phyloP scores from a whole-genome alignment of 2,329 filamentous ascomycete species.

The Alternaria arborescens region DNA sequence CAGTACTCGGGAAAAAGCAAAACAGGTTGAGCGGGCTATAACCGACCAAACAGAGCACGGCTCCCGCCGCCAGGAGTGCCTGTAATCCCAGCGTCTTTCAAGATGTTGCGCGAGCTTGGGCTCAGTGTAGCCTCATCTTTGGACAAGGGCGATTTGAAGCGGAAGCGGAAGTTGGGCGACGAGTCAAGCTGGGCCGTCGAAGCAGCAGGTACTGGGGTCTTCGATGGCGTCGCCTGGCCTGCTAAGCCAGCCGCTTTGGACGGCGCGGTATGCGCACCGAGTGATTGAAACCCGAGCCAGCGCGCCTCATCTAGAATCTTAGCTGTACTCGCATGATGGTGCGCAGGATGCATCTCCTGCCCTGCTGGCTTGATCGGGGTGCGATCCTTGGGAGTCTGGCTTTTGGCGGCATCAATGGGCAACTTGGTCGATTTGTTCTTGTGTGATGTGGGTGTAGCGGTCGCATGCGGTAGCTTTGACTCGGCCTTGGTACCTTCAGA shows the following conservation, averaged over 20 bases:
- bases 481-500: constrained; percentile 21
- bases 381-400: constrained; percentile 65
- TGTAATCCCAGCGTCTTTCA: constrained; percentile 75
- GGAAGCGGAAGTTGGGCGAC: constrained; percentile 72
- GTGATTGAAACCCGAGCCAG: constrained; percentile 77
- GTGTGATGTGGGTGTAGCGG: constrained; percentile 59
- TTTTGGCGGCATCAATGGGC: constrained; percentile 28
- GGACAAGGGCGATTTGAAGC: constrained; percentile 66
- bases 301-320: constrained; percentile 81
- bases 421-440: constrained; percentile 37
- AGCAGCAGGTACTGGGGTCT: constrained; percentile 49
- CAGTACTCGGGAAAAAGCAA: background rate
- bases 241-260: constrained; percentile 51
- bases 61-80: constrained; percentile 52
- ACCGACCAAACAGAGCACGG: constrained; percentile 40
- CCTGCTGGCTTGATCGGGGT: constrained; percentile 74
- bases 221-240: constrained; percentile 71
- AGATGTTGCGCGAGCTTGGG: constrained; percentile 66
- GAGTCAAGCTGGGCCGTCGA: constrained; percentile 46
- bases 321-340: constrained; percentile 76
- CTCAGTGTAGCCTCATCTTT: constrained; percentile 64
- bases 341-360: constrained; percentile 92
- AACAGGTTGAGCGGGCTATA: background rate
- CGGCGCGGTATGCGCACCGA: constrained; percentile 66
- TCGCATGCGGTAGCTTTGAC: constrained; percentile 36